These are phyloP conservation scores for Colletotrichum cordylinicola DNA, from an alignment of 2,329 filamentous ascomycete genomes.

Conservation along the genomic window DNA sequence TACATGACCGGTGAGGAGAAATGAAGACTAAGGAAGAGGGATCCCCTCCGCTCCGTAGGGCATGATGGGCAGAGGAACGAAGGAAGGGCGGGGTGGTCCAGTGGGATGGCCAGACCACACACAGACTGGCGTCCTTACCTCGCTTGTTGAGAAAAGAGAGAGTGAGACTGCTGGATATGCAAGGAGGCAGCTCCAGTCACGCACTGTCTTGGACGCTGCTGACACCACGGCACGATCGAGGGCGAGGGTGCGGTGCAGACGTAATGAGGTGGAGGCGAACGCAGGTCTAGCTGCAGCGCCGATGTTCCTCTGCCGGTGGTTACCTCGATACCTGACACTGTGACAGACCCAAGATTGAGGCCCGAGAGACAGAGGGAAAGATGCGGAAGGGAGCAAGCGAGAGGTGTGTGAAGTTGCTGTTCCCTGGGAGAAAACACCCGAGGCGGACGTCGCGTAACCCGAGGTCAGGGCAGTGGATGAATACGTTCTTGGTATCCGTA, in stretches of 20 bases:
- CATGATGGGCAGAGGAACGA: background rate
- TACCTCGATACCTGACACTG: background rate
- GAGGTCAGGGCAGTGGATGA: background rate
- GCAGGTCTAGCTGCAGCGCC: background rate
- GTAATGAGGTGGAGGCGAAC: background rate
- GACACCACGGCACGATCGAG: background rate
- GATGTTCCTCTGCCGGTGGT: background rate
- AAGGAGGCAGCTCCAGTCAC: background rate
- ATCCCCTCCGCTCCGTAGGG: background rate
- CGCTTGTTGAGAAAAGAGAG: slow-evolving; percentile 8
- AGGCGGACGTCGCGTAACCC: background rate
- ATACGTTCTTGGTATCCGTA: background rate
- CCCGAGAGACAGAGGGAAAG: background rate
- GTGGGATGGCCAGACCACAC: background rate
- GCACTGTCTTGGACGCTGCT: background rate
- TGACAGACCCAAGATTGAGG: background rate
- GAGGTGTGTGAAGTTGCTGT: background rate
- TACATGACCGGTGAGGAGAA: background rate
- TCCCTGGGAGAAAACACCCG: background rate
- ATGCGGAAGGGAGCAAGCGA: background rate
- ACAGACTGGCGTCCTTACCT: background rate
- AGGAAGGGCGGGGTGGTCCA: background rate
- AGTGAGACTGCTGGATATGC: background rate
- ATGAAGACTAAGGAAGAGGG: background rate
- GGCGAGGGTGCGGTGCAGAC: background rate